These are phyloP conservation scores for Simplicillium sp. DNA, from an alignment of 2,329 filamentous ascomycete genomes.

Conservation along the genomic window DNA sequence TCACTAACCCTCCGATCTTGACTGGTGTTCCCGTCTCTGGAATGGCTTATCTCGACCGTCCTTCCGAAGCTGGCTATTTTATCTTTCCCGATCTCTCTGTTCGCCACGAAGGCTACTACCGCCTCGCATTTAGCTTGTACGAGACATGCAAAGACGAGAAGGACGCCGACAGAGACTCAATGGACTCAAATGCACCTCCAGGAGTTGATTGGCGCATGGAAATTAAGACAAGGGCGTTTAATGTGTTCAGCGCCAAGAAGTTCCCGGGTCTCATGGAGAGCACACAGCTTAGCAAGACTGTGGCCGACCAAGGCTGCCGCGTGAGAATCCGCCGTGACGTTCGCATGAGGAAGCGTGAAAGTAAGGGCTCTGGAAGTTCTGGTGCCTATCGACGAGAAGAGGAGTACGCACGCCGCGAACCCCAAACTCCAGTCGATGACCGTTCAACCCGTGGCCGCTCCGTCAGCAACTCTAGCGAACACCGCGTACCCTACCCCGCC, in stretches of 20 bases:
- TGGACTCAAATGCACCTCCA: conserved; percentile 34
- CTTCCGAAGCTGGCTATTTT: conserved; percentile 75
- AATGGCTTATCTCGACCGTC: conserved; percentile 91
- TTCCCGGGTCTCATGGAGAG: conserved; percentile 91
- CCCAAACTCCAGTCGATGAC: conserved; percentile 23
- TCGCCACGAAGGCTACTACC: conserved; percentile 86
- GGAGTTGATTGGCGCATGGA: conserved; percentile 77
- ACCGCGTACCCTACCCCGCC: conserved; percentile 29
- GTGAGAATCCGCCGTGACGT: conserved; percentile 93
- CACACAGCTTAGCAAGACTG: conserved; percentile 77
- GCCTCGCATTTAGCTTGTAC: conserved; percentile 85
- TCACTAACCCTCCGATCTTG: conserved; percentile 69
- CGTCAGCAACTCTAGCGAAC: conserved; percentile 48
- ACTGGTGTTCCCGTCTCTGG: conserved; percentile 92
- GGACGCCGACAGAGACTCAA: conserved; percentile 56
- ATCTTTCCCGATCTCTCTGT: conserved; percentile 96
- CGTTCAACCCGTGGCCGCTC: conserved; percentile 42
- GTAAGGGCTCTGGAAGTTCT: conserved; percentile 42
- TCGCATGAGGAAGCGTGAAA: conserved; percentile 76
- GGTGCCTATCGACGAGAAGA: conserved; percentile 54
- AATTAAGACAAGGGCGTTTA: conserved; percentile 79
- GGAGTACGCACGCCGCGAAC: conserved; percentile 36
- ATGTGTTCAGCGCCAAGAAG: conserved; percentile 94
- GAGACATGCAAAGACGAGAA: conserved; percentile 83
- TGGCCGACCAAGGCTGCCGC: conserved; percentile 93